Evolutionary conservation across 129 eudicot genomes (phyloP), one percentile per base, ranked within the genome.

Genomic region (Gnaphalium uliginosum): DNA sequence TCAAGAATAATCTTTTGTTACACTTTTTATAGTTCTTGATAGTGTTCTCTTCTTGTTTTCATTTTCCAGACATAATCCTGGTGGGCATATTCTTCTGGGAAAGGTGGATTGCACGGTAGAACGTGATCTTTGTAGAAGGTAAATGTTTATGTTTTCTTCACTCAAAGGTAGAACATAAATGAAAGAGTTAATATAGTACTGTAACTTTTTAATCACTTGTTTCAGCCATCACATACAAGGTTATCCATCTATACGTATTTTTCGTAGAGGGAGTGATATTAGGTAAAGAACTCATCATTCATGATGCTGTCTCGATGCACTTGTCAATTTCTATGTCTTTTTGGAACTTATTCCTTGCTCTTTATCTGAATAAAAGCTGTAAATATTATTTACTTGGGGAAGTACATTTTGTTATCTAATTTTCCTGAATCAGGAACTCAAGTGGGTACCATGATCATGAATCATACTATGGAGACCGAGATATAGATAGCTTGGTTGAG

Each of bases 191-290:
- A n/a, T n/a, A n/a, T n/a, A n/a, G n/a, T n/a, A n/a, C n/a, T n/a
- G 32, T 29, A 29, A 29, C 32, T 29, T 29, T 4, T 58, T 66
- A 69, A 25, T 51, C 22, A n/a, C 58, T 67, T 66, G 67, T 76
- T 87, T 78, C 96, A 94, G 98, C 87, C 79, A 94, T 83, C 96
- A 94, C 87, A 85, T 94, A 83, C 98, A 94, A 81, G 98, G 96
- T 46, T 94, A 94, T 79, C 98, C 98, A 57, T 94, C 98, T 33
- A 90, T 94, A 68, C 96, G 98, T 78, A 91, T 94, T 66, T 94
- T 90, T 77, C 92, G 97, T 8, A 94, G 89, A 87, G 98, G 96
- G 73, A 88, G 86, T 75, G 93, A 94, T 84, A 64, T 85, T 33
- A 88, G 78, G 98, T 81, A 88, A 76, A 29, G 32, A 29, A 29